Evolutionary conservation across 345 rosid genomes (phyloP).

Genomic region (Theobroma cacao): DNA sequence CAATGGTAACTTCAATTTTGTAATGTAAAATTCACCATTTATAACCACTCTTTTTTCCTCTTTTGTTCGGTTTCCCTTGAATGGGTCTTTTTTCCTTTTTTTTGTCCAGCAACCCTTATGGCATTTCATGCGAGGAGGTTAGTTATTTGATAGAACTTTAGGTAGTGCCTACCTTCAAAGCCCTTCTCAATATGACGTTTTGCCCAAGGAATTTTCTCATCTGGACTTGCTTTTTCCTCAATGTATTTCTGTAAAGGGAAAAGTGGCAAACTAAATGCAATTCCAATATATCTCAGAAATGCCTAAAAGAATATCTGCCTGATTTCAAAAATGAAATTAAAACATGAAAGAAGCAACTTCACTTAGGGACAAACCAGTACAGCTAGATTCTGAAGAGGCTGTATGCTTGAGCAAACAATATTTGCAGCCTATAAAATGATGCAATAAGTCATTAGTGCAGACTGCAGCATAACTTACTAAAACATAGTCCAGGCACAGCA

Average conservation of each 20-base stretch:
- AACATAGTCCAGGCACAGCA: neutral
- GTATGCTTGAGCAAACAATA: conserved; percentile 75
- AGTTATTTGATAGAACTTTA: neutral
- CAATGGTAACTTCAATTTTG: neutral
- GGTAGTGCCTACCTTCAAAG: conserved; percentile 46
- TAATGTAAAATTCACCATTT: neutral
- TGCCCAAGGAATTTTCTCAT: conserved; percentile 52
- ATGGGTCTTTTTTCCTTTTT: neutral
- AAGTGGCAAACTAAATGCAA: neutral
- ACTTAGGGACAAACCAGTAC: conserved; percentile 42
- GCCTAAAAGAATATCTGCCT: neutral
- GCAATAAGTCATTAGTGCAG: neutral
- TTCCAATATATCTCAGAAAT: neutral
- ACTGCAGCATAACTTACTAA: neutral
- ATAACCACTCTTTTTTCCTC: neutral
- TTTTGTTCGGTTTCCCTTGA: too few relatives aligned
- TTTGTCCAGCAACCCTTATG: neutral
- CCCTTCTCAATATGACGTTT: conserved; percentile 59
- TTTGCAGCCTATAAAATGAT: conserved; percentile 51
- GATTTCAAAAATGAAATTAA: neutral
- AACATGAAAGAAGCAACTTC: neutral
- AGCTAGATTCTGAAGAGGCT: conserved; percentile 68
- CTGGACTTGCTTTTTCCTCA: conserved; percentile 48
- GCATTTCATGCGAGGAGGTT: neutral
- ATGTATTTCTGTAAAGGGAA: conserved; percentile 43